These are phyloP conservation scores for Schrenkiella parvula DNA, from an alignment of 345 rosid genomes.

Conservation along the genomic window DNA sequence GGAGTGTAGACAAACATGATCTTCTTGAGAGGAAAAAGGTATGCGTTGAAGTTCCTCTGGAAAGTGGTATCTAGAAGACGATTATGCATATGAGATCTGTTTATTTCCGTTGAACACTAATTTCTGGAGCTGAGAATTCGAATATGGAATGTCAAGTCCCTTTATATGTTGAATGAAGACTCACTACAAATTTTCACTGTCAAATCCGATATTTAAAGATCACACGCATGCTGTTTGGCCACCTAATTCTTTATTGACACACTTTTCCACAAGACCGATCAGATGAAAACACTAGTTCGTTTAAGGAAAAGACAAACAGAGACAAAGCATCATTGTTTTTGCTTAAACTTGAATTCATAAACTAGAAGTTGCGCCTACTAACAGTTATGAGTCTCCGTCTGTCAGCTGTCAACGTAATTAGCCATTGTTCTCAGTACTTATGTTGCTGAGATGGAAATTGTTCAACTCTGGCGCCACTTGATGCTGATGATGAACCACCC, in stretches of 20 bases:
- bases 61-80: constrained; percentile 31
- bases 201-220: neutral
- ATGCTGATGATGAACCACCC: constrained; percentile 30
- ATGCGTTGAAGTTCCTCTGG: constrained; percentile 43
- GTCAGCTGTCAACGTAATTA: constrained; percentile 18
- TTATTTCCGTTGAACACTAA: constrained; percentile 4
- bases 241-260: constrained; percentile 21
- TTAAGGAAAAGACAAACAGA: constrained; percentile 6
- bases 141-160: constrained; percentile 2
- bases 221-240: neutral
- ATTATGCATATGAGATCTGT: constrained; percentile 12
- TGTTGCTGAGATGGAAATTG: constrained; percentile 27
- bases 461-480: constrained; percentile 27
- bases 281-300: constrained; percentile 11
- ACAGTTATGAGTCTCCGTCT: constrained; percentile 11
- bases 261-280: neutral
- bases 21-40: constrained; percentile 48
- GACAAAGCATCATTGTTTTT: constrained; percentile 7
- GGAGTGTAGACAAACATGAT: constrained; percentile 32
- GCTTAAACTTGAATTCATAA: constrained; percentile 15
- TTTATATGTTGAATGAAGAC: constrained; percentile 13
- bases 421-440: constrained; percentile 26
- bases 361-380: constrained; percentile 10
- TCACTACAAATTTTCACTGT: neutral
- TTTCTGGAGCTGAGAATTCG: constrained; percentile 8